A percentile compares a stretch with the other conserved stretches of the same genome.
Evolutionary conservation across 768 basidiomycete genomes (phyloP).

Genomic region (Termitomyces heimii): DNA sequence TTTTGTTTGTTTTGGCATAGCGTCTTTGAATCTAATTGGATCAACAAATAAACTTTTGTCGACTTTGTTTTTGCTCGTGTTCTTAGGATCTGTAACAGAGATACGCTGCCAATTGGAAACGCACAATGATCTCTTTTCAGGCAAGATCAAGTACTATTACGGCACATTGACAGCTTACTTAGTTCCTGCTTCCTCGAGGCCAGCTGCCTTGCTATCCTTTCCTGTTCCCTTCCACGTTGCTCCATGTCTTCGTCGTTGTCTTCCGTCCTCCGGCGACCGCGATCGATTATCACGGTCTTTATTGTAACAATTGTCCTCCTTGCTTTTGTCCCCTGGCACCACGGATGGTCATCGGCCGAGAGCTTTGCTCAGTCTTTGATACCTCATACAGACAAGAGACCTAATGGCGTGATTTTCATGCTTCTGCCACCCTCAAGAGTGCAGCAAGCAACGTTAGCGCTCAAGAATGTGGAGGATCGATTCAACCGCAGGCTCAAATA

Average conservation of each 20-base stretch:
- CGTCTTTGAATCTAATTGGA: too few relatives aligned
- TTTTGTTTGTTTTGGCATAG: too few relatives aligned
- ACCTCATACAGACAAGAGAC: not conserved
- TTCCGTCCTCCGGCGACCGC: constrained; percentile 4
- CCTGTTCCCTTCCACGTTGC: not conserved
- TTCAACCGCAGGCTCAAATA: constrained; percentile 25
- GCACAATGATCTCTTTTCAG: not conserved
- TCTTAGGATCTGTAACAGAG: not conserved
- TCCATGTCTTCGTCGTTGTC: constrained; percentile 8
- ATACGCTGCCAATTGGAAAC: not conserved
- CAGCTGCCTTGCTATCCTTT: not conserved
- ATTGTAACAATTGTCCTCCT: constrained; percentile 1
- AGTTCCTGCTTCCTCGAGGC: not conserved
- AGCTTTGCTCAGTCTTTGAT: not conserved
- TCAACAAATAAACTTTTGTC: too few relatives aligned
- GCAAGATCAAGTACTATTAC: not conserved
- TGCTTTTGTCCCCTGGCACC: not conserved
- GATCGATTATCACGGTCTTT: not conserved
- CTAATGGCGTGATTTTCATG: constrained; percentile 24
- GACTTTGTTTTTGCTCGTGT: not conserved
- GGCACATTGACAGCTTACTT: not conserved
- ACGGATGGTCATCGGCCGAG: constrained; percentile 1
- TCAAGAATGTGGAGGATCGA: constrained; percentile 23
- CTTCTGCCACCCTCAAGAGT: constrained; percentile 20
- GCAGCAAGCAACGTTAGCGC: constrained; percentile 20